A percentile compares a stretch with the other conserved stretches of the same genome.
Evolutionary conservation across 73 alveolate genomes (phyloP).

Genomic region (Paramecium biaurelia): DNA sequence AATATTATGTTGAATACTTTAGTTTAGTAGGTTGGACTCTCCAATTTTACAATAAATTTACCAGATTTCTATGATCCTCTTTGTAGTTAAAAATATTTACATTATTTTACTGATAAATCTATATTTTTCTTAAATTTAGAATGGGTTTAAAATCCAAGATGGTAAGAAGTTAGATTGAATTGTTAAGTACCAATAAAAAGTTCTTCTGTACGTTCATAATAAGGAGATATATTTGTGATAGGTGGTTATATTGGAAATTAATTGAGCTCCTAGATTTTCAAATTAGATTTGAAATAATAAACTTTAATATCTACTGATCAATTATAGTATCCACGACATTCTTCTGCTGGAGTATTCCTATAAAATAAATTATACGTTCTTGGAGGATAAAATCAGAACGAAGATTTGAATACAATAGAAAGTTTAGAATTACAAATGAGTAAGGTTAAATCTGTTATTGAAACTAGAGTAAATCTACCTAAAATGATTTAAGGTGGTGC

Average conservation of each 20-base stretch:
- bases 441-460: not conserved
- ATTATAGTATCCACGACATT: not conserved
- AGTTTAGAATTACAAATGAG: not conserved
- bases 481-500: constrained; percentile 26
- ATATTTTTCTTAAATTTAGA: not conserved
- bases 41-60: not conserved
- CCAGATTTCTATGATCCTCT: constrained; percentile 15
- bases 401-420: constrained; percentile 16
- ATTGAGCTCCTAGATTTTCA: not conserved
- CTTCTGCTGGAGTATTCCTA: not conserved
- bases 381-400: not conserved
- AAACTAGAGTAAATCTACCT: not conserved
- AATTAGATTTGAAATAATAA: not conserved
- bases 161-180: constrained; percentile 12
- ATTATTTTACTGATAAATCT: constrained; percentile 34
- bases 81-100: not conserved
- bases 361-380: not conserved
- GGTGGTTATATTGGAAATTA: constrained; percentile 16
- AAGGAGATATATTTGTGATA: constrained; percentile 33
- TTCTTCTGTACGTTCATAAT: not conserved
- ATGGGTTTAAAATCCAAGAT: not conserved
- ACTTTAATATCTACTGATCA: not conserved
- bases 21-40: not conserved
- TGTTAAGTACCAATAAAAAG: not conserved
- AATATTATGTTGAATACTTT: not conserved